Evolutionary conservation across 2,329 filamentous ascomycete genomes (phyloP).

Genomic region (Zymoseptoria ardabiliae): DNA sequence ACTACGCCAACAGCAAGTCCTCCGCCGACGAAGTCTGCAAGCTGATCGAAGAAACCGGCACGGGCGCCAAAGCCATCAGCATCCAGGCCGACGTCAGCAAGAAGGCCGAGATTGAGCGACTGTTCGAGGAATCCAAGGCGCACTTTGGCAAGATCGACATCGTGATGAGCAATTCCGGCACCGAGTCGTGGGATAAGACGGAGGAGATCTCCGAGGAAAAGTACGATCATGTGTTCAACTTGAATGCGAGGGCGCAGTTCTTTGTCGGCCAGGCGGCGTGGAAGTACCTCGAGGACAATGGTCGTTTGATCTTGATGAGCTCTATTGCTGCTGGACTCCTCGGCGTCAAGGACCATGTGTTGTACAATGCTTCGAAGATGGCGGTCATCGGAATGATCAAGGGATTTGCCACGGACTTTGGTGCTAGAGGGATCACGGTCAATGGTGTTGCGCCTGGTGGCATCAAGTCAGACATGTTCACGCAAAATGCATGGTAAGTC

Average conservation of each 20-base stretch:
- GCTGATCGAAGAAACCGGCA: slow-evolving; percentile 40
- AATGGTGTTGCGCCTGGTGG: slow-evolving; percentile 67
- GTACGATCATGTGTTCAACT: slow-evolving; percentile 62
- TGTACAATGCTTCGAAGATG: slow-evolving; percentile 67
- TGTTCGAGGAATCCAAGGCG: slow-evolving; percentile 41
- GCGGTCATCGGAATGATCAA: slow-evolving; percentile 67
- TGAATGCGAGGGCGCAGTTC: slow-evolving; percentile 66
- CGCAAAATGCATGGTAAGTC: slow-evolving; percentile 32
- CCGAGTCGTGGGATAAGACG: slow-evolving; percentile 60
- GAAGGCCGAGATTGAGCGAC: slow-evolving; percentile 51
- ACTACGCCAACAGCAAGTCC: slow-evolving; percentile 51
- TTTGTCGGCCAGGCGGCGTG: slow-evolving; percentile 71
- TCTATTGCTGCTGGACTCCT: slow-evolving; percentile 61
- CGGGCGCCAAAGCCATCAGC: slow-evolving; percentile 47
- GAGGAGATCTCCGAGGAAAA: slow-evolving; percentile 63
- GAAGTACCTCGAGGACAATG: slow-evolving; percentile 61
- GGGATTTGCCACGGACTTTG: slow-evolving; percentile 64
- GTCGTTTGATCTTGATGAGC: slow-evolving; percentile 67
- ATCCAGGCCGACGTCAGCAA: slow-evolving; percentile 54
- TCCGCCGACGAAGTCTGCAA: slow-evolving; percentile 43
- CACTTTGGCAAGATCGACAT: slow-evolving; percentile 40
- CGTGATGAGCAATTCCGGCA: slow-evolving; percentile 50
- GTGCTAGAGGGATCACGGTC: slow-evolving; percentile 59
- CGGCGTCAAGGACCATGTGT: slow-evolving; percentile 62
- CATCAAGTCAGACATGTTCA: slow-evolving; percentile 72